A percentile compares a stretch with the other conserved stretches of the same genome.
phyloP scores from a whole-genome alignment of 108 stramenopile genomes.

The Conticribra weissflogii region DNA sequence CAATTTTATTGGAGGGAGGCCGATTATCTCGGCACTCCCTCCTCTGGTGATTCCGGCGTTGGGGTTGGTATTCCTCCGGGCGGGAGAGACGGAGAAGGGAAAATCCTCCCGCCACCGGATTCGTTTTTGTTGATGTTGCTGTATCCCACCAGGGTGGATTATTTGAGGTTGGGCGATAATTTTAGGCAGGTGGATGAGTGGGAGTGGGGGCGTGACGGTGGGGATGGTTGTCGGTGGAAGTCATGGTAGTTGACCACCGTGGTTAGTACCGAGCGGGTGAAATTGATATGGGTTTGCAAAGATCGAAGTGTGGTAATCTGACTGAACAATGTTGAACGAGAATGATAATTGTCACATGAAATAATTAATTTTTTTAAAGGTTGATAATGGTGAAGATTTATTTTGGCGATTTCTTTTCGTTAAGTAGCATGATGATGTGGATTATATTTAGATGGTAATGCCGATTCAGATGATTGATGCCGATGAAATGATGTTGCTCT shows the following conservation, averaged over 20 bases:
- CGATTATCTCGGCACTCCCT: slow-evolving; percentile 21
- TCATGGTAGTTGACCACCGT: slow-evolving; percentile 9
- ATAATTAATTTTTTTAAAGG: too few species aligned
- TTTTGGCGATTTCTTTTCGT: too few species aligned
- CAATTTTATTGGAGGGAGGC: slow-evolving; percentile 78
- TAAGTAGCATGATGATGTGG: too few species aligned
- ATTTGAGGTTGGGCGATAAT: slow-evolving; percentile 79
- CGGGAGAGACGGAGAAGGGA: slow-evolving; percentile 76
- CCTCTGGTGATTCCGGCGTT: slow-evolving; percentile 5
- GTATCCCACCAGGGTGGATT: slow-evolving; percentile 72
- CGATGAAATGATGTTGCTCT: too few species aligned
- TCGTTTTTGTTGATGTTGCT: slow-evolving; percentile 84
- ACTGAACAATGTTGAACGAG: too few species aligned
- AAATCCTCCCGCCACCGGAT: slow-evolving; percentile 72
- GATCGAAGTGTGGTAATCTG: too few species aligned
- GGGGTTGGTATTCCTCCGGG: slow-evolving; percentile 48
- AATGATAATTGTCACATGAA: too few species aligned
- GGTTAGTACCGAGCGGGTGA: too few species aligned
- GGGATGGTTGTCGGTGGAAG: slow-evolving; percentile 5
- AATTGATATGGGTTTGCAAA: too few species aligned
- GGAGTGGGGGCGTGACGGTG: slow-evolving; percentile 8
- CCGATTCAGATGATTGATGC: too few species aligned
- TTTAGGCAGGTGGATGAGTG: slow-evolving; percentile 75
- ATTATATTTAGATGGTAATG: too few species aligned
- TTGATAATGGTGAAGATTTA: too few species aligned